phyloP scores from a whole-genome alignment of 2,329 filamentous ascomycete species.

The Talaromyces sp. region DNA sequence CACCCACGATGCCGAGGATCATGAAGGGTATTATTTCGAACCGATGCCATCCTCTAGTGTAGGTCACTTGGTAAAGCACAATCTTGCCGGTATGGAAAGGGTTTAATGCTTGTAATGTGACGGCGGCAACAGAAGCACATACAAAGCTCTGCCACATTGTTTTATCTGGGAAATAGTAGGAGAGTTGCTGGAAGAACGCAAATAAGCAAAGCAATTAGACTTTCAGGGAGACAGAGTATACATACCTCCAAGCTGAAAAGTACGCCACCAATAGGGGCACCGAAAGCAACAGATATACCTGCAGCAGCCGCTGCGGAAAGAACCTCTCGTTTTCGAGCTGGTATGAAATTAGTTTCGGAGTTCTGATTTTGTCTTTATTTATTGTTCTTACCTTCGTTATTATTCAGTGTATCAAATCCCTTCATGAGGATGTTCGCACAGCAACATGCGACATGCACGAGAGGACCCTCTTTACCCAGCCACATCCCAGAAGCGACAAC shows the following conservation, averaged over 20 bases:
- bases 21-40: conserved; percentile 90
- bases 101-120: conserved; percentile 86
- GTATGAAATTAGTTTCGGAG: conserved; percentile 14
- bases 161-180: conserved; percentile 97
- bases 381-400: conserved; percentile 67
- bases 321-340: conserved; percentile 86
- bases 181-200: conserved; percentile 61
- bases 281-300: conserved; percentile 90
- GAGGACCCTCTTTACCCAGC: conserved; percentile 90
- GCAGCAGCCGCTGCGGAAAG: conserved; percentile 87
- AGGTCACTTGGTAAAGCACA: conserved; percentile 92
- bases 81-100: conserved; percentile 94
- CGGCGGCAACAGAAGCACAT: conserved; percentile 96
- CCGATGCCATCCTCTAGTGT: conserved; percentile 84
- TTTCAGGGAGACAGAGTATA: neutral
- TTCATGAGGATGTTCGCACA: conserved; percentile 94
- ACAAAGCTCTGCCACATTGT: conserved; percentile 99
- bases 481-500: conserved; percentile 92
- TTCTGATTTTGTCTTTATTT: neutral
- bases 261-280: conserved; percentile 88
- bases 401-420: conserved; percentile 71
- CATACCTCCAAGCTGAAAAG: conserved; percentile 85
- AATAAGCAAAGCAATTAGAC: neutral
- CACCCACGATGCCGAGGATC: conserved; percentile 79
- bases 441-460: conserved; percentile 95